These are phyloP conservation scores for Colletotrichum gigasporum DNA, from an alignment of 2,329 filamentous ascomycete genomes.

Conservation along the genomic window DNA sequence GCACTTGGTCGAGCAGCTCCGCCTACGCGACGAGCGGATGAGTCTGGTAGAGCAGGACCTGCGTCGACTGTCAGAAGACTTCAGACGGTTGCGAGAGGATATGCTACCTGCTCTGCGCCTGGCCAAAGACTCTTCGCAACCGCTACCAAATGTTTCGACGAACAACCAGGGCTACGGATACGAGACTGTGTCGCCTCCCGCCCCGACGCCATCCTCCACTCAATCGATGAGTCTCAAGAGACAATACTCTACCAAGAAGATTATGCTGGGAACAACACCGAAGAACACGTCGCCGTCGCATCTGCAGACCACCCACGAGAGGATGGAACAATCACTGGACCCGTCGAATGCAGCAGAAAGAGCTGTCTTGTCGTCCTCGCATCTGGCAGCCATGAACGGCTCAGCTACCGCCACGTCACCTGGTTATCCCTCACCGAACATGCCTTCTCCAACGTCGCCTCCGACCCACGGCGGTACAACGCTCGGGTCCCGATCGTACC, in stretches of 20 bases:
- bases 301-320: constrained; percentile 74
- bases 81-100: constrained; percentile 88
- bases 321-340: constrained; percentile 72
- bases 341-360: constrained; percentile 74
- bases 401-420: constrained; percentile 62
- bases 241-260: constrained; percentile 80
- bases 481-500: constrained; percentile 68
- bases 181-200: constrained; percentile 67
- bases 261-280: constrained; percentile 74
- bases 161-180: constrained; percentile 58
- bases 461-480: constrained; percentile 64
- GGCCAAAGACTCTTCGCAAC: constrained; percentile 90
- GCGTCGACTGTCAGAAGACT: constrained; percentile 86
- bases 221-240: constrained; percentile 69
- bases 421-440: constrained; percentile 68
- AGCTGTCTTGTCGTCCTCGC: constrained; percentile 73
- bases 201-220: constrained; percentile 62
- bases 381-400: constrained; percentile 76
- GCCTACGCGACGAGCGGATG: constrained; percentile 90
- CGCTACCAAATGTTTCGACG: constrained; percentile 58
- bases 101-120: constrained; percentile 89
- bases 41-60: constrained; percentile 84
- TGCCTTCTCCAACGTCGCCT: constrained; percentile 76
- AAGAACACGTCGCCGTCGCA: constrained; percentile 82
- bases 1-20: constrained; percentile 87